Evolutionary conservation across 495 filamentous ascomycete genomes (phyloP), one percentile per base, ranked within the genome.

Genomic region (Xylaria telfairii): DNA sequence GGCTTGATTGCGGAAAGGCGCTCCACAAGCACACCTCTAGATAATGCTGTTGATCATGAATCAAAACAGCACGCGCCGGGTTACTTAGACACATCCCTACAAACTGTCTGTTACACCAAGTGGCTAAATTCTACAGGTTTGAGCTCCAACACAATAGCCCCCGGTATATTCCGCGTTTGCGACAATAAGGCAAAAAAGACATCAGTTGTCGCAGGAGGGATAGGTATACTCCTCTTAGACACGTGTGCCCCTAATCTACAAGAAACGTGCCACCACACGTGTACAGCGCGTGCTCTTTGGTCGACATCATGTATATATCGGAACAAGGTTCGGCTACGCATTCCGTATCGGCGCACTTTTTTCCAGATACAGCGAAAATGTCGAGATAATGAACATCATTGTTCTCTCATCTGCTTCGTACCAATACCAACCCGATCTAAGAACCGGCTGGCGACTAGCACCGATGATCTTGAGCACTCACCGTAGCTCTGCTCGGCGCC

Each of bases 241-340:
- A 34, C 15, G 30, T 37, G 54, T 57, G 42, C 44, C 5, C 30
- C 41, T 21, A 65, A 47, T 4, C 51, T 34, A 47, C n/a, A 28
- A 41, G 15, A 54, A 66, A 66, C 64, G 47, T n/a, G 64, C 34
- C 47, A 66, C 34, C 19, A 19, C 28, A 49, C 21, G 24, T 66
- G 46, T 46, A 39, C 30, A 19, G 26, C 32, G 12, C 15, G 39
- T 66, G 30, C 63, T 32, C 46, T 17, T 66, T 41, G 32, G 44
- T 7, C 17, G 8, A 34, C 4, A 56, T 57, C 53, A 57, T 57
- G 10, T 19, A 34, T 21, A 28, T 32, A 41, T 66, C 5, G 61
- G 28, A 49, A 34, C 61, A 47, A 41, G 64, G 47, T 66, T 28
- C 64, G 64, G 64, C 54, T 66, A 30, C 21, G 37, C 34, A 41